Evolutionary conservation across 306 rosid genomes (phyloP).

Genomic region (Spatholobus suberectus): DNA sequence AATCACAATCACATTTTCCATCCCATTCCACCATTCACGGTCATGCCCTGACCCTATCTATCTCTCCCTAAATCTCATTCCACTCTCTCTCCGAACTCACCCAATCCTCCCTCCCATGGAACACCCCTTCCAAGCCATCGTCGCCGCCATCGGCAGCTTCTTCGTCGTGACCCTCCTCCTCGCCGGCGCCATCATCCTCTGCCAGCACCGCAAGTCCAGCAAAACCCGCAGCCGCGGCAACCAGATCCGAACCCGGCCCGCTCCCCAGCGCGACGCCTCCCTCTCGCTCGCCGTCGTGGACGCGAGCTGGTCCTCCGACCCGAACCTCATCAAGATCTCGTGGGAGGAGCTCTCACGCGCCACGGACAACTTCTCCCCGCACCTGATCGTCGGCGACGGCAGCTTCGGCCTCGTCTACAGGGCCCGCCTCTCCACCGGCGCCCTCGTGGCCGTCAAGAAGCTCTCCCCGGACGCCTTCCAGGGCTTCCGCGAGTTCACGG

Average conservation of each 20-base stretch:
- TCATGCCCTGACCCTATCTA: too few relatives aligned
- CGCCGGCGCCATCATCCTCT: slow-evolving; percentile 47
- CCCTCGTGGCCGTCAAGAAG: slow-evolving; percentile 78
- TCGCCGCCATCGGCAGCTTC: slow-evolving; percentile 67
- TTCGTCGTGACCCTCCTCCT: slow-evolving; percentile 51
- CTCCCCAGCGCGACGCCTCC: background rate
- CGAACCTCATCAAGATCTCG: slow-evolving; percentile 65
- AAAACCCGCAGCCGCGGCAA: background rate
- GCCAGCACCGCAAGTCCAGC: slow-evolving; percentile 40
- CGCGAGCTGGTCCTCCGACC: slow-evolving; percentile 74
- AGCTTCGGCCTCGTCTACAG: slow-evolving; percentile 91
- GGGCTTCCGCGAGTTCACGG: slow-evolving; percentile 91
- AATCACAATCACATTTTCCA: background rate
- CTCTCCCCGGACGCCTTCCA: slow-evolving; percentile 91
- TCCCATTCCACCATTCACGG: too few relatives aligned
- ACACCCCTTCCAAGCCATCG: background rate
- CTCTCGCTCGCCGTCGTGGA: slow-evolving; percentile 47
- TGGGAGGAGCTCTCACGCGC: slow-evolving; percentile 70
- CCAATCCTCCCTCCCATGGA: slow-evolving; percentile 34
- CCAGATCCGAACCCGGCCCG: slow-evolving; percentile 8
- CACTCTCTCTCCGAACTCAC: background rate
- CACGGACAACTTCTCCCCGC: slow-evolving; percentile 71
- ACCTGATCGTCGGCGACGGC: slow-evolving; percentile 87
- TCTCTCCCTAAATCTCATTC: too few relatives aligned
- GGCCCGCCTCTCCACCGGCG: slow-evolving; percentile 76